Evolutionary conservation across 2,329 filamentous ascomycete genomes (phyloP), one percentile per base, ranked within the genome.

Genomic region (Xylariaceae sp.): DNA sequence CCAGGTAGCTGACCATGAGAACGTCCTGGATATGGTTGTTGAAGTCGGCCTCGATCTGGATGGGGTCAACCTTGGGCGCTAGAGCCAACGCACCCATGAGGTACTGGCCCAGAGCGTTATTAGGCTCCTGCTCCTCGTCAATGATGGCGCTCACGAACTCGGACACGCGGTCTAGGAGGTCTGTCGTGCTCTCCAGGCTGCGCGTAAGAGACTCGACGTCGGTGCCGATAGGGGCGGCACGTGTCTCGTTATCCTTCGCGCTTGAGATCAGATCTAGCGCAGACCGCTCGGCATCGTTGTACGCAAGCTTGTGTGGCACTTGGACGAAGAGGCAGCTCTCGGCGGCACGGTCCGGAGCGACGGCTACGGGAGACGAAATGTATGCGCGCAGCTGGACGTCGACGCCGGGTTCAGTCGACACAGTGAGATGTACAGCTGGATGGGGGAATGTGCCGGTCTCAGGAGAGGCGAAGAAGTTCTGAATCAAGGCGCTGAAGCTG

Each of bases 21-120:
- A 99, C 93, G 76, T 99, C 95, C 81, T 99, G 95, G 77, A 99
- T 92, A 81, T 99, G 95, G 82, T 96, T 96, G 87, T 99, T 99
- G 86, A 99, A 99, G 82, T 98, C 93, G 74, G 89, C 85, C 83
- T 99, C 95, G 73, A 99, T 93, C 74, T 96, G 90, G 61, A 87
- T 84, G 33, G 89, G 82, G 70, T 96, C 91, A 60, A 98, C 95
- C 84, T 98, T 99, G 71, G 95, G 95, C 53, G 94, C 92, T 63
- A 99, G 82, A 43, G 91, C 93, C 63, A 99, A 85, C 34, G 94
- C 89, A 76, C 96, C 96, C 83, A 98, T 90, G 66, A 99, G 82
- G 79, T 92, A 96, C 78, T 99, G 96, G 65, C 93, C 95, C 55
- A 99, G 82, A 11, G 93, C 92, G 65, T 92, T 96, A 65, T 91